Evolutionary conservation across 129 eudicot genomes (phyloP), one percentile per base, ranked within the genome.

Genomic region (Centrapalus pauciflorus): DNA sequence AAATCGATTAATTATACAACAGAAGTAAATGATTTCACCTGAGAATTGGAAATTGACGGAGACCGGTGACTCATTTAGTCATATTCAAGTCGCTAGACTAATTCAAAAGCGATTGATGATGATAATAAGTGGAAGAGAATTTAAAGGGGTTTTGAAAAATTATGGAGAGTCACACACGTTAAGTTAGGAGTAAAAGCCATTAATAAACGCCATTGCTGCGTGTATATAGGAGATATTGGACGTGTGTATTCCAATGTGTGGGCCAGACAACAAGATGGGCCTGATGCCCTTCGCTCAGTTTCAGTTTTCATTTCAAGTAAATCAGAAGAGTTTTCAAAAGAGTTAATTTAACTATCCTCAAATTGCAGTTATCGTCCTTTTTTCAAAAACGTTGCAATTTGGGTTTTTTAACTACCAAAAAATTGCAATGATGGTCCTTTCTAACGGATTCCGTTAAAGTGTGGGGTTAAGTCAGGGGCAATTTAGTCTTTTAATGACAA

Each of bases 141-240:
- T 34, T 34, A 69, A 69, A 65, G 43, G 60, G 76, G 72, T 35
- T 60, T 61, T 49, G 58, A 45, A 71, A 62, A 61, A 71, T 61
- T 59, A 20, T 30, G 27, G 52, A 55, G 49, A 69, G 75, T 49
- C 75, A 23, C 70, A 67, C 70, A 76, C 75, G 80, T 76, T 62
- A 67, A 59, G 75, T 21, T 28, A 35, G 60, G 19, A 37, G 20
- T 24, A 16, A 26, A 55, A 43, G 67, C 57, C 67, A 70, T 16
- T 41, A 29, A 51, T n/a, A n/a, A 43, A 55, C 70, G 63, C 43
- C 62, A 51, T 56, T 24, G 74, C 74, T 55, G 66, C 50, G 57
- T 14, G n/a, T 48, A 61, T 34, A 45, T 72, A 49, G 63, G 64
- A 72, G 77, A 70, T 60, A n/a, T 8, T 48, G 49, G 63, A 61